Base-by-base conservation (phyloP, 306 rosid species). In the Astragalus glycyphyllos region DNA sequence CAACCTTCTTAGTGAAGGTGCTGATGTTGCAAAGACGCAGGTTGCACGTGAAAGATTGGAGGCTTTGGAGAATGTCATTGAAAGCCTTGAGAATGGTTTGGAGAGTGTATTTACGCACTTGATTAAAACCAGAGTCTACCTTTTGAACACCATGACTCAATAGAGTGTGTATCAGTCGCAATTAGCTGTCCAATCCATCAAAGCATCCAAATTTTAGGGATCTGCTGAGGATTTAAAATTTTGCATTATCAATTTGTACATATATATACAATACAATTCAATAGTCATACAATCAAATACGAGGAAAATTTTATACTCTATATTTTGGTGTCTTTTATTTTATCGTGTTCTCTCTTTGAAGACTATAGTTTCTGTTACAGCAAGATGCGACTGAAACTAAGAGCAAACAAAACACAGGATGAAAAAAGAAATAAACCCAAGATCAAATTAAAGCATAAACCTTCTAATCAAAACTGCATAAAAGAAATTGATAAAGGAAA, bases 81-180 rank as follows among this genome's bases (percentile, higher is more conserved):
- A 86, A 76, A 72, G 58, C 49, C 13, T 89, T 37, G 96, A 87
- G 65, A 86, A 59, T 56, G 84, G 80, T 2, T 53, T 92, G 79
- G 91, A 83, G 56, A 74, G 37, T 5, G 15, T 89, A 17, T 89
- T 83, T 73, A 86, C 88, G 86, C 65, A 63, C 34, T 67, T 92
- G 82, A 78, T 89, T 4, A 92, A 79, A 59, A 68, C 81, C 0
- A 92, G 98, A 77, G 73, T 86, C 26, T 74, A 56, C 6, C 87
- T 92, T 60, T 77, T 87, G 77, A 89, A 89, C 80, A 79, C 81
- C 65, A 71, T 83, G 34, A 81, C 90, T 48, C 90, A 80, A 50
- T 88, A 80, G 53, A 6, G 44, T n/a, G 31, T 26, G 31, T 26
- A 2, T 20, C 31, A 8, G 14, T 13, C 46, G 29, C 8, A 31